Evolutionary conservation across 2,329 filamentous ascomycete species (phyloP).

Genomic region (Elsinoe australis): DNA sequence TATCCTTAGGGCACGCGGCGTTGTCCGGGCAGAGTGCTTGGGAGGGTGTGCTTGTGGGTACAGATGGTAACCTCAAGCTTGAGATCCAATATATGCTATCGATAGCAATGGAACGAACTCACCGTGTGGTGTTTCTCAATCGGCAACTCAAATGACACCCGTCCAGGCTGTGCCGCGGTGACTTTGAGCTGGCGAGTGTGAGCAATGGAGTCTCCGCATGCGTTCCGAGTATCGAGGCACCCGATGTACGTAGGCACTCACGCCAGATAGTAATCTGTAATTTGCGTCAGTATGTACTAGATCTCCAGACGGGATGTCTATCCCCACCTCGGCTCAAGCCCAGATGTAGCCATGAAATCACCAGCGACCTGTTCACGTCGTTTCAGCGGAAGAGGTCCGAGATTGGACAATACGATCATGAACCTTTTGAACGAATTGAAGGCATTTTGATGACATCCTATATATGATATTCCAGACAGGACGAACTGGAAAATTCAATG

Average conservation of each 20-base stretch:
- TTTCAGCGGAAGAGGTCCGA: not conserved
- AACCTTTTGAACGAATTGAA: constrained; percentile 13
- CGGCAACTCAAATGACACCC: constrained; percentile 67
- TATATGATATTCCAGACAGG: too few species aligned
- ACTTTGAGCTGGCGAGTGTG: constrained; percentile 64
- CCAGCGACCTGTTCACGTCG: not conserved
- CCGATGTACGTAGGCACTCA: not conserved
- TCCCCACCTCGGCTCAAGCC: constrained; percentile 14
- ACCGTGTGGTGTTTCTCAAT: constrained; percentile 70
- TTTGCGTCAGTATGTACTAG: constrained; percentile 5
- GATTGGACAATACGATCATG: not conserved
- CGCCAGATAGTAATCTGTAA: constrained; percentile 14
- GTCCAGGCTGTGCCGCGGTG: constrained; percentile 55
- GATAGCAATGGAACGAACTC: too few species aligned
- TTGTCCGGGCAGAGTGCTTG: not conserved
- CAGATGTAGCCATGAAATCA: constrained; percentile 17
- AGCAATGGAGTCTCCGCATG: too few species aligned
- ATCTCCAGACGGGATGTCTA: not conserved
- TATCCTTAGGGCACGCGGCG: not conserved
- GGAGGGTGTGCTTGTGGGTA: too few species aligned
- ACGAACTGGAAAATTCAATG: too few species aligned
- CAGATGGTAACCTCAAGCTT: too few species aligned
- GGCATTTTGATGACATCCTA: constrained; percentile 5
- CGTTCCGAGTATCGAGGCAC: not conserved
- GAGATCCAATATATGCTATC: too few species aligned